Evolutionary conservation across 805 yeast genomes (phyloP), one percentile per base, ranked within the genome.

Genomic region (Brettanomyces custersianus): DNA sequence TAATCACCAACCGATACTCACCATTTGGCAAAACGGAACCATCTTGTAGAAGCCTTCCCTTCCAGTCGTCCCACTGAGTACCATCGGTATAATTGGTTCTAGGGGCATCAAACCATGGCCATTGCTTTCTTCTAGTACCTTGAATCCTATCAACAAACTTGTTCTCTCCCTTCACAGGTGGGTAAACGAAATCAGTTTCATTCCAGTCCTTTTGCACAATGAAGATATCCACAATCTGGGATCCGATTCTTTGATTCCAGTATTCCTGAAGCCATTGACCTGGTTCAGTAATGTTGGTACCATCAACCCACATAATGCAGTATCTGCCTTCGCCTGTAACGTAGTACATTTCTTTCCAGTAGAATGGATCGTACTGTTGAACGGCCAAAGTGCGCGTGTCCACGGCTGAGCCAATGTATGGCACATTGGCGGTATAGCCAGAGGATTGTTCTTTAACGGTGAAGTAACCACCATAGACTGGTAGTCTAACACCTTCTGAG

Each of bases 391-490:
- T 15, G 23, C 34, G 13, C 34, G 34, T 29, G 6, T 33, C 20
- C 9, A 15, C 34, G 4, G 37, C 31, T 7, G 17, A 29, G 18
- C 40, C 40, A 23, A 37, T 18, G 15, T 29, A 37, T 29, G 40
- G 40, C 13, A 37, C 25, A 22, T 23, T 22, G 4, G 40, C 27
- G 20, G 25, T 20, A 4, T 9, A 5, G 24, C 31, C 25, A 4
- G 31, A 20, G 10, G 12, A 10, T 6, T 24, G 15, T 8, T 29
- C 31, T 4, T n/a, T 29, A 16, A 37, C 20, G 18, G 29, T 20
- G 20, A 37, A 24, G 26, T 33, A 37, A 10, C 40, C 40, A 26
- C 40, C 40, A 37, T 33, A 37, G 23, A 37, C 16, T n/a, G 40
- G 40, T 4, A 37, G 4, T 29, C 40, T 29, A 12, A 6, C 8